phyloP scores from a whole-genome alignment of 1,284 basidiomycete species.

The Moesziomyces sp. region DNA sequence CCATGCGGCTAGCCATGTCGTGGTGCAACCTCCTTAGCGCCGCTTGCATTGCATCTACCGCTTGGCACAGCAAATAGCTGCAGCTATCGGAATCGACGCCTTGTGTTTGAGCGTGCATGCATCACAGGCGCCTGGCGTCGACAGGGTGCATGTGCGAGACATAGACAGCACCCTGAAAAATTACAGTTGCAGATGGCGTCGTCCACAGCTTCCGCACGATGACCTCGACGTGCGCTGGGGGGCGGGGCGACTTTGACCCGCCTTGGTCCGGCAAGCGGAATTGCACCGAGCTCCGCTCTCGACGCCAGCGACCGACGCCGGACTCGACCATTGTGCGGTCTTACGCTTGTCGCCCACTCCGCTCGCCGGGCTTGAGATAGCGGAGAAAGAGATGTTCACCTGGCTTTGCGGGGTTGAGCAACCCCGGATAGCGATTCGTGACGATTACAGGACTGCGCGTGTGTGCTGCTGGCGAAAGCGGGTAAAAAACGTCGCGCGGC shows the following conservation, averaged over 20 bases:
- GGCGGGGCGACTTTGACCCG: neutral
- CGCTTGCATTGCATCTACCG: neutral
- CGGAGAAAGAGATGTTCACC: too few species aligned
- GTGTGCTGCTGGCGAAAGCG: neutral
- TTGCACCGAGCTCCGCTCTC: neutral
- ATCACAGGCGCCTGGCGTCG: neutral
- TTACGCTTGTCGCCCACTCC: neutral
- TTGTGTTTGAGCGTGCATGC: neutral
- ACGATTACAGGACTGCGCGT: neutral
- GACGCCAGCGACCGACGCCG: neutral
- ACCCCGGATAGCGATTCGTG: too few species aligned
- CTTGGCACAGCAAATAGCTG: neutral
- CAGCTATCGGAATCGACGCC: neutral
- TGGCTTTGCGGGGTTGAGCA: too few species aligned
- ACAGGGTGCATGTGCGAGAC: neutral
- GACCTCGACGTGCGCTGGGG: neutral
- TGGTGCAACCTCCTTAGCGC: neutral
- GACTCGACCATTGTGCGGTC: neutral
- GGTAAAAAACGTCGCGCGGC: neutral
- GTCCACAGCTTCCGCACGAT: neutral
- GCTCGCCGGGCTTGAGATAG: too few species aligned
- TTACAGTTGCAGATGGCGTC: neutral
- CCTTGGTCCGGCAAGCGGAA: too few species aligned
- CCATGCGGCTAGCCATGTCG: neutral
- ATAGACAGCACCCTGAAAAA: neutral